Evolutionary conservation across 345 rosid genomes (phyloP), one percentile per base, ranked within the genome.

Genomic region (Hibiscus syriacus): DNA sequence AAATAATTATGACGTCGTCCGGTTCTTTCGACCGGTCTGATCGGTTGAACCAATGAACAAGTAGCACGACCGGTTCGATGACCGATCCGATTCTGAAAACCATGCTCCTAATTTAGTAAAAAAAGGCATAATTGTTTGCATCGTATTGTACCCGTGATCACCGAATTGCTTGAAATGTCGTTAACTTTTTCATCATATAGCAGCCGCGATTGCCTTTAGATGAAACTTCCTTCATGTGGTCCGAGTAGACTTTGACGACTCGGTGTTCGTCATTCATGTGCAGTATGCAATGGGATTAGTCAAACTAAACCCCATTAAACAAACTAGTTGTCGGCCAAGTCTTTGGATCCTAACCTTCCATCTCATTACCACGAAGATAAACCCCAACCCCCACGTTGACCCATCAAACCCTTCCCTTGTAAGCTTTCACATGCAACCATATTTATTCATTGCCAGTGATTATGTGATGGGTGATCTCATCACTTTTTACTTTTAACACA

Each of bases 391-490:
- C 0, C n/a, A 61, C 12, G 36, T 38, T 61, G 54, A 45, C 34
- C 53, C 55, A 25, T 45, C 38, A 26, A 20, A 6, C 34, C 22
- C 7, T 41, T 25, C 25, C 25, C 67, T 41, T 3, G 11, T 8
- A 2, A 19, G 53, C 2, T 43, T 43, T 26, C 54, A 43, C 67
- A 43, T 63, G 67, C 46, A 14, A n/a, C n/a, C n/a, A n/a, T n/a
- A n/a, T n/a, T n/a, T n/a, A n/a, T n/a, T n/a, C n/a, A n/a, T n/a
- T n/a, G n/a, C n/a, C n/a, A n/a, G n/a, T n/a, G 62, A 68, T 68
- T 68, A 68, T 16, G 71, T 39, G 36, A 68, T 26, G 63, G 39
- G n/a, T 68, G 71, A 68, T 52, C 20, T 67, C 70, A 54, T 19
- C 32, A 19, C 55, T 20, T 19, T 0, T 50, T 50, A 7, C 55